Conservation (phyloP, 2,329 filamentous ascomycete species). For the Pleoardoris graminearum region DNA sequence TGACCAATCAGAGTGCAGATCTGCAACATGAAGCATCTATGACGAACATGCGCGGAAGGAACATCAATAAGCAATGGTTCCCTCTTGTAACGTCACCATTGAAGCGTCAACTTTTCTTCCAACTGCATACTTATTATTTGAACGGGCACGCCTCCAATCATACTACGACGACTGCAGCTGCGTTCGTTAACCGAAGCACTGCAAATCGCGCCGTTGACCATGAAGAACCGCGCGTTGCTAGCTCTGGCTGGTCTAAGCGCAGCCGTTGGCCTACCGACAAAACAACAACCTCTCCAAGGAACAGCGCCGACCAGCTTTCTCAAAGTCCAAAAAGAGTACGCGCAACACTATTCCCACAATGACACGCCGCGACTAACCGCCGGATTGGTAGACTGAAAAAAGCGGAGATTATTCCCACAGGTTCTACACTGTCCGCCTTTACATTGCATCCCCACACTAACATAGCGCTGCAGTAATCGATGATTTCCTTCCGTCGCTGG, state of each 20-base stretch:
- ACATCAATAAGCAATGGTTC: no score
- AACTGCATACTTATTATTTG: no score
- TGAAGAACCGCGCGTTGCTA: slow-evolving; percentile 18
- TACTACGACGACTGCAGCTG: no score
- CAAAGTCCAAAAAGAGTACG: slow-evolving; percentile 34
- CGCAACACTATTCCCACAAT: not conserved
- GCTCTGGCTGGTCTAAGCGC: slow-evolving; percentile 17
- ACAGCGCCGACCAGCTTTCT: slow-evolving; percentile 23
- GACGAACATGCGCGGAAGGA: no score
- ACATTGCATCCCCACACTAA: slow-evolving; percentile 6
- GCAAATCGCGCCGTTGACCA: no score
- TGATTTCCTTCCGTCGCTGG: slow-evolving; percentile 60
- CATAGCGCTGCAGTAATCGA: slow-evolving; percentile 55
- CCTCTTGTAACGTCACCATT: no score
- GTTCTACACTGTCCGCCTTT: slow-evolving; percentile 13
- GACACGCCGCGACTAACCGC: not conserved
- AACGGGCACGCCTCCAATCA: no score
- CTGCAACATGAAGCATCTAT: no score
- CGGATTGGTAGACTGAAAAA: slow-evolving; percentile 35
- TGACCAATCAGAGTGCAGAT: no score
- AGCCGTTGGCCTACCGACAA: slow-evolving; percentile 27
- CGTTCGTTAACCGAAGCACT: no score
- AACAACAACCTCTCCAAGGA: slow-evolving; percentile 32
- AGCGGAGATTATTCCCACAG: slow-evolving; percentile 48
- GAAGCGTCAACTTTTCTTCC: no score